Evolutionary conservation across 192 early-diverging fungal genomes (phyloP).

Genomic region (Mortierella claussenii): DNA sequence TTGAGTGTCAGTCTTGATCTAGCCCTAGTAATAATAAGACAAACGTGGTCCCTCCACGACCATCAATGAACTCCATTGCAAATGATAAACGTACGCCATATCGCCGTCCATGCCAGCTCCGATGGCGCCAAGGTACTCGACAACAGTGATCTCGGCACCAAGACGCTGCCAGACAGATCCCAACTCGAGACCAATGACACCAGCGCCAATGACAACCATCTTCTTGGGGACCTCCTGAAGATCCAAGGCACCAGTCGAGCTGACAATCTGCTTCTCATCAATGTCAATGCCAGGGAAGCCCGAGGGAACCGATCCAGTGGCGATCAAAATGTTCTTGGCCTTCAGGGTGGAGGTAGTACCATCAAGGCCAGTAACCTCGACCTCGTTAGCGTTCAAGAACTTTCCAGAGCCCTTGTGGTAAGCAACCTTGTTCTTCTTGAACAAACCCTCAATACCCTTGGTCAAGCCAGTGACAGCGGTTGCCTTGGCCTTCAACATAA

Average conservation of each 20-base stretch:
- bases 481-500: constrained; percentile 93
- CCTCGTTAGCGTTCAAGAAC: constrained; percentile 80
- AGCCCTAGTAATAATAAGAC: too few relatives aligned
- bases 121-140: constrained; percentile 92
- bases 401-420: constrained; percentile 94
- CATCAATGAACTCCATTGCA: too few relatives aligned
- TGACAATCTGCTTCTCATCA: constrained; percentile 96
- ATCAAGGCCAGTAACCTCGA: constrained; percentile 83
- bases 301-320: constrained; percentile 95
- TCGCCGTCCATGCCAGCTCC: constrained; percentile 98
- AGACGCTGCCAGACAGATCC: constrained; percentile 98
- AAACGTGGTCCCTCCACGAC: too few relatives aligned
- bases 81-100: constrained; percentile 73
- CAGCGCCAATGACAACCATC: constrained; percentile 98
- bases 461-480: constrained; percentile 90
- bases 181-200: constrained; percentile 98
- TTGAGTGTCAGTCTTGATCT: too few relatives aligned
- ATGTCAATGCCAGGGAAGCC: constrained; percentile 94
- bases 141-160: constrained; percentile 94
- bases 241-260: constrained; percentile 97
- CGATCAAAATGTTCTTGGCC: constrained; percentile 98
- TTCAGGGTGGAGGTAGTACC: constrained; percentile 79
- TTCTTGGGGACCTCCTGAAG: constrained; percentile 95
- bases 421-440: constrained; percentile 98
- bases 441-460: constrained; percentile 91